Percentiles rank a stretch among this genome's conserved stretches.
These are phyloP conservation scores for Apiotrichum mycotoxinovorans DNA, from an alignment of 1,284 basidiomycete genomes.

Conservation along the genomic window DNA sequence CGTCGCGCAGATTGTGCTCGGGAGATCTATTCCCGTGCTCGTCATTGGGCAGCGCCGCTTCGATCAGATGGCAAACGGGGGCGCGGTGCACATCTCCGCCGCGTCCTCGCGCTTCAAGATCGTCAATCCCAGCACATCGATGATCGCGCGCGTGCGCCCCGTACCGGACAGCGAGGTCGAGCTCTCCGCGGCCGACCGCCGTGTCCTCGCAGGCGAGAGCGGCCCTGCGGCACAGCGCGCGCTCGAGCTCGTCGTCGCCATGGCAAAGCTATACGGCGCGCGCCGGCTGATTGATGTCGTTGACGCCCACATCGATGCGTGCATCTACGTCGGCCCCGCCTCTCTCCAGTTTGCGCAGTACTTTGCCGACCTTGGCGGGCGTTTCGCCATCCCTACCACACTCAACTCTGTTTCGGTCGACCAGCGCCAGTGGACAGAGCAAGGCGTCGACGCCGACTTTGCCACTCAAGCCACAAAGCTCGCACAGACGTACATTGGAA, in stretches of 20 bases:
- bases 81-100: background rate
- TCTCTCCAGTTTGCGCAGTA: constrained; percentile 8
- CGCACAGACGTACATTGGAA: constrained; percentile 2
- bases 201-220: background rate
- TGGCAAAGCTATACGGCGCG: constrained; percentile 15
- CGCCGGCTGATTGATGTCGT: background rate
- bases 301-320: constrained; percentile 12
- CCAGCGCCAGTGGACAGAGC: background rate
- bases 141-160: background rate
- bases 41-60: constrained; percentile 3
- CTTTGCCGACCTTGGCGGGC: constrained; percentile 5
- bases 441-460: constrained; percentile 1
- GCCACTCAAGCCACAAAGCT: background rate
- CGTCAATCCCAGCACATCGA: constrained; percentile 2
- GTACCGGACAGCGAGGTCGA: background rate
- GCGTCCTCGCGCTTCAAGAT: background rate
- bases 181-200: background rate
- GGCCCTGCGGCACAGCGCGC: constrained; percentile 3
- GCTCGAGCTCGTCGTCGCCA: constrained; percentile 6
- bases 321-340: constrained; percentile 16
- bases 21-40: background rate
- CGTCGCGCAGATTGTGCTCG: constrained; percentile 6
- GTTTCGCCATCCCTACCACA: constrained; percentile 13
- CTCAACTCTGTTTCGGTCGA: constrained; percentile 13
- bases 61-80: constrained; percentile 2